Evolutionary conservation across 2,329 filamentous ascomycete genomes (phyloP).

Genomic region (Fusarium pilosicola): DNA sequence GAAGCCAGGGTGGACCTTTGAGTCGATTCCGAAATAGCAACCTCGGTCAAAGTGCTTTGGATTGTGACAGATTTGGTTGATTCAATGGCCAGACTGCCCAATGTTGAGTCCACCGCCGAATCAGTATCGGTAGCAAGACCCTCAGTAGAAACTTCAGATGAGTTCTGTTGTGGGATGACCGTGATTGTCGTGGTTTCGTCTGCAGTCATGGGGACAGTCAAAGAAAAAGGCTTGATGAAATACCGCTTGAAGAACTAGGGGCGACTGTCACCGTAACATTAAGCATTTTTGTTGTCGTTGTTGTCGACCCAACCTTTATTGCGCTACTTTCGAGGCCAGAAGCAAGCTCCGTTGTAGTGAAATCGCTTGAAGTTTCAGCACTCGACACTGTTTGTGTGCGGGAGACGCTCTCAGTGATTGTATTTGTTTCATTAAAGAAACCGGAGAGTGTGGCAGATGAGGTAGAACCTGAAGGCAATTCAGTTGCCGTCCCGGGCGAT

Average conservation of each 20-base stretch:
- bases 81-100: background rate
- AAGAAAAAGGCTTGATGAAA: background rate
- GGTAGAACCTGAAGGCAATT: background rate
- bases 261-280: constrained; percentile 23
- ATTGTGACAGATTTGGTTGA: background rate
- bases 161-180: constrained; percentile 3
- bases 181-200: background rate
- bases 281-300: constrained; percentile 23
- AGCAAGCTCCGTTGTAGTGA: background rate
- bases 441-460: background rate
- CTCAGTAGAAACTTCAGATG: background rate
- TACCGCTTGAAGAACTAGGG: background rate
- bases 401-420: background rate
- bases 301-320: background rate
- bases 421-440: background rate
- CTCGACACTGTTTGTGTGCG: background rate
- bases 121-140: background rate
- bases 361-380: background rate
- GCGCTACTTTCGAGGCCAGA: background rate
- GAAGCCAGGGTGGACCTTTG: background rate
- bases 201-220: background rate
- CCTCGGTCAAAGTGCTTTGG: background rate
- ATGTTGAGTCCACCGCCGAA: background rate
- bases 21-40: background rate
- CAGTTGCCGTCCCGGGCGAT: background rate